Conservation (phyloP, 495 filamentous ascomycete species). For the Tetracladium setigerum region DNA sequence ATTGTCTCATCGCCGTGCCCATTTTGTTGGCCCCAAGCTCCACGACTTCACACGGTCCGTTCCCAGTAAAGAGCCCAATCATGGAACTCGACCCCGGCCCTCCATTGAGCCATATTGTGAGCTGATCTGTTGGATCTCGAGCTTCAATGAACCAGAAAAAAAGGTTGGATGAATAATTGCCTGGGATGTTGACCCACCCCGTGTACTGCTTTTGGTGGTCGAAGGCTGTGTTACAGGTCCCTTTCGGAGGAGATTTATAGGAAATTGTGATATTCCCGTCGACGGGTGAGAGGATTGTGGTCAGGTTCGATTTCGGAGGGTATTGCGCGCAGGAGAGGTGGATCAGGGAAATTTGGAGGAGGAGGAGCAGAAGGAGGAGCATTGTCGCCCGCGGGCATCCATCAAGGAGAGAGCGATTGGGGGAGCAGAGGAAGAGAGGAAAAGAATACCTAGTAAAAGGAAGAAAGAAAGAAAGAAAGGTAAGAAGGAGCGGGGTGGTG, state of each 20-base stretch:
- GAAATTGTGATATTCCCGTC: slow-evolving; percentile 51
- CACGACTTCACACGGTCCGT: slow-evolving; percentile 35
- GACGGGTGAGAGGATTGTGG: slow-evolving; percentile 46
- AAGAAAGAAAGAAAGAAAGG: too few relatives aligned
- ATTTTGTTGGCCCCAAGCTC: slow-evolving; percentile 45
- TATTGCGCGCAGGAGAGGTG: slow-evolving; percentile 14
- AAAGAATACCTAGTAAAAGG: too few relatives aligned
- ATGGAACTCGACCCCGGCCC: slow-evolving; percentile 57
- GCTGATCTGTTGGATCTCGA: slow-evolving; percentile 47
- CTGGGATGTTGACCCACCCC: slow-evolving; percentile 39
- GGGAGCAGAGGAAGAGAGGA: too few relatives aligned
- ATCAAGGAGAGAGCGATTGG: too few relatives aligned
- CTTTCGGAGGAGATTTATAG: slow-evolving; percentile 48
- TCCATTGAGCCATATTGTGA: slow-evolving; percentile 66
- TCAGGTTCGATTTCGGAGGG: slow-evolving; percentile 30
- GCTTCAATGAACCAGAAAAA: slow-evolving; percentile 76
- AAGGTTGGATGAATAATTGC: slow-evolving; percentile 59
- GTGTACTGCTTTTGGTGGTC: slow-evolving; percentile 46
- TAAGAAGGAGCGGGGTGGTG: too few relatives aligned
- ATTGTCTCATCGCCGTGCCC: slow-evolving; percentile 30
- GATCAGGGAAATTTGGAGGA: slow-evolving; percentile 6
- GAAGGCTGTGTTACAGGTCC: slow-evolving; percentile 47
- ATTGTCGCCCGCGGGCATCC: too few relatives aligned
- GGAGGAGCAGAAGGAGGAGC: slow-evolving; percentile 11
- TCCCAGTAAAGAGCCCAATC: slow-evolving; percentile 61